Percentiles rank a stretch among this genome's conserved stretches.
Evolutionary conservation across 345 rosid genomes (phyloP).

Genomic region (Lumnitzera racemosa): DNA sequence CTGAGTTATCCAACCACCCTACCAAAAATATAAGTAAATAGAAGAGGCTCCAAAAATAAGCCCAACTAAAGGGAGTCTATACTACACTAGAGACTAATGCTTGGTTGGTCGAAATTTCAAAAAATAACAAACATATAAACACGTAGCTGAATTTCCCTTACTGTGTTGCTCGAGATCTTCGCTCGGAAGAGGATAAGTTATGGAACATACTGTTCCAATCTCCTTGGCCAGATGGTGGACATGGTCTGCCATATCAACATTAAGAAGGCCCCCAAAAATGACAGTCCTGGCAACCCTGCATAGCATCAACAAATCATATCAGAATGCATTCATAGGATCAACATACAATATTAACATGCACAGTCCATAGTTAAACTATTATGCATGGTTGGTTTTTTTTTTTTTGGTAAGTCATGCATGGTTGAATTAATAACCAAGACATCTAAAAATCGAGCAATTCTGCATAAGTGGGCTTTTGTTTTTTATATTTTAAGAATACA

Average conservation of each 20-base stretch:
- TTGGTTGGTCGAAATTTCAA: neutral
- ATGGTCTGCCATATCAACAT: slow-evolving; percentile 61
- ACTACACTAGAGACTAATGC: too few species aligned
- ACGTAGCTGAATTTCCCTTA: slow-evolving; percentile 16
- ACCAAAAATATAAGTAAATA: neutral
- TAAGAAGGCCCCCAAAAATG: slow-evolving; percentile 72
- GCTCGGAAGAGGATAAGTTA: slow-evolving; percentile 73
- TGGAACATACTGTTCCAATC: slow-evolving; percentile 68
- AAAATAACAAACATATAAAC: neutral
- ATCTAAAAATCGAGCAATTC: too few species aligned
- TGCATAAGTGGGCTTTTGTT: neutral
- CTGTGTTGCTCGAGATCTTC: slow-evolving; percentile 68
- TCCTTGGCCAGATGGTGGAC: slow-evolving; percentile 58
- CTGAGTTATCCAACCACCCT: too few species aligned
- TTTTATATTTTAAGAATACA: too few species aligned
- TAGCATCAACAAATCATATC: slow-evolving; percentile 11
- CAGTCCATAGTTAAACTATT: neutral
- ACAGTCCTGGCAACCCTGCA: slow-evolving; percentile 90
- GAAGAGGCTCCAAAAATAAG: neutral
- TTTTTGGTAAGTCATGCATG: neutral
- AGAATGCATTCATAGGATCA: neutral
- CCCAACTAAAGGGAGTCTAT: too few species aligned
- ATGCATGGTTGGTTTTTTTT: neutral
- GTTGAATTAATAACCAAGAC: too few species aligned
- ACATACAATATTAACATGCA: neutral